These are phyloP conservation scores for Beauveria asiatica DNA, from an alignment of 2,329 filamentous ascomycete species.

Conservation along the genomic window DNA sequence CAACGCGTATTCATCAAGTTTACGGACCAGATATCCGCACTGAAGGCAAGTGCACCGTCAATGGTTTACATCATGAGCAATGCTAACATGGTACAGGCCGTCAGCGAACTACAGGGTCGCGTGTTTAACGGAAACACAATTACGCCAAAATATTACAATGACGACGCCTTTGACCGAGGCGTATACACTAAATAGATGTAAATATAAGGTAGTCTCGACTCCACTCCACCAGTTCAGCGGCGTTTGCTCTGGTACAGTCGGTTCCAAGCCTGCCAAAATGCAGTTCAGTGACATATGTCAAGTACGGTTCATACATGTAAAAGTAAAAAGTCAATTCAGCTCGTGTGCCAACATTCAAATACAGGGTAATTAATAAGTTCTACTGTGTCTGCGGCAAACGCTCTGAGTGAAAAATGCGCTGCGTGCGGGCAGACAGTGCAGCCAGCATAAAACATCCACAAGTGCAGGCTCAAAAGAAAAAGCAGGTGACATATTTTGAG, in stretches of 20 bases:
- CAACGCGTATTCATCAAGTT: conserved; percentile 87
- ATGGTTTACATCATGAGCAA: background rate
- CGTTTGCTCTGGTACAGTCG: background rate
- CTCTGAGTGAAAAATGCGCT: background rate
- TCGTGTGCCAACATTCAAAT: conserved; percentile 21
- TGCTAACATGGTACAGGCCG: conserved; percentile 47
- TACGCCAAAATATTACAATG: conserved; percentile 71
- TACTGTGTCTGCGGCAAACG: conserved; percentile 26
- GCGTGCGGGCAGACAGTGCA: background rate
- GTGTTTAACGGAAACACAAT: conserved; percentile 85
- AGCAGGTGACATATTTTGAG: conserved; percentile 21
- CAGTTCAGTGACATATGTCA: background rate
- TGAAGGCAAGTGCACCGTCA: conserved; percentile 49
- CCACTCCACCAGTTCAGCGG: no score
- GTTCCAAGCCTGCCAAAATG: background rate
- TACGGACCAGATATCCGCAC: conserved; percentile 71
- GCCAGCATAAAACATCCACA: conserved; percentile 19
- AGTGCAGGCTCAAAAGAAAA: conserved; percentile 26
- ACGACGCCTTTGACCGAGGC: conserved; percentile 70
- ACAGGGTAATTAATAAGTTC: conserved; percentile 37
- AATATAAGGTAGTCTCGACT: background rate
- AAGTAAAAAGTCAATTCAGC: conserved; percentile 10
- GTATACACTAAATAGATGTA: conserved; percentile 30
- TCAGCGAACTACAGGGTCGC: conserved; percentile 80
- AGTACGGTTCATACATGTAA: background rate